Base-by-base conservation (phyloP, 768 basidiomycete genomes). In the Auriscalpium orientale region DNA sequence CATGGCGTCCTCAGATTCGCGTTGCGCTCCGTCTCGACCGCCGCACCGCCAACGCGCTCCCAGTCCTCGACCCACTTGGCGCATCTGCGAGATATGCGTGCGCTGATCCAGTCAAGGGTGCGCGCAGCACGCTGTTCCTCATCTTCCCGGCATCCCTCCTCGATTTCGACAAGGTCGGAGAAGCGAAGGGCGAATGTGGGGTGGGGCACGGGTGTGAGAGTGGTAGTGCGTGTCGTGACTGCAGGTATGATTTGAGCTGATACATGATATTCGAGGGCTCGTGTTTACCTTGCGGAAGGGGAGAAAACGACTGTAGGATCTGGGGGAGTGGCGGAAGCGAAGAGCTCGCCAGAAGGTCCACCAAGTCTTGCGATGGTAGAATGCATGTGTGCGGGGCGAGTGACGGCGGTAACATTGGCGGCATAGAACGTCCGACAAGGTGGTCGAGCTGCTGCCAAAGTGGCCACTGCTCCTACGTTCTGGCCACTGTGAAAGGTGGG, bases 91-190 rank as follows among this genome's bases (percentile, higher is more conserved):
- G 74, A 70, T 53, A 92, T 83, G 49, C 91, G 82, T 11, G 81
- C 80, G 38, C 86, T 79, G 60, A 93, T 85, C 91, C 91, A 93
- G 71, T 93, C 91, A 62, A 92, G 78, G n/a, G 81, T 85, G 48
- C 91, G 80, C 21, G 80, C 79, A 0, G 91, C 87, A 35, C 91
- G 86, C 61, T 82, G 72, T 58, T 89, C 85, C 60, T 91, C 90
- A 62, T 87, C 85, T 68, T 93, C 91, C 16, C 78, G 78, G 61
- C 85, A 89, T 13, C 85, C 85, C 16, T 74, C 69, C 66, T 93
- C 91, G 13, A 89, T 80, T 62, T 89, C 85, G 2, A 64, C 58
- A 45, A 93, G 72, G 67, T 87, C 82, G 13, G 90, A 91, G 72
- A 93, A 93, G 51, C 90, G 79, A 20, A 93, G 74, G 12, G 81